Evolutionary conservation across 2,329 filamentous ascomycete genomes (phyloP).

Genomic region (Lecanicillium sp.): DNA sequence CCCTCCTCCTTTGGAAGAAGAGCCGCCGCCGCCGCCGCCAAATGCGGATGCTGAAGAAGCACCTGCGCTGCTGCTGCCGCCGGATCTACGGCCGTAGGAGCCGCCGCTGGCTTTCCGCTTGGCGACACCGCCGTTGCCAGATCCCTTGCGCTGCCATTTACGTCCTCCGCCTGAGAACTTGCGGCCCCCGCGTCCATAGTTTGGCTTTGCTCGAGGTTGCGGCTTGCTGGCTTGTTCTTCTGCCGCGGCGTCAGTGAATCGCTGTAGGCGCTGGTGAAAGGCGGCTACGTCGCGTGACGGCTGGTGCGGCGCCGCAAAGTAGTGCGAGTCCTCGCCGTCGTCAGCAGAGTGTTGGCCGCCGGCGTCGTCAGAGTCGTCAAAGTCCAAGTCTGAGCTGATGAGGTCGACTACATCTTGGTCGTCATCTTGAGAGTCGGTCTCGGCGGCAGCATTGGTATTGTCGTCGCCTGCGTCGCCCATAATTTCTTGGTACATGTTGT

Average conservation of each 20-base stretch:
- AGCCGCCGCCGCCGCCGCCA: conserved; percentile 1
- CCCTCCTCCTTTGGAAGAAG: conserved; percentile 3
- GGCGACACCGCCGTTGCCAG: conserved; percentile 16
- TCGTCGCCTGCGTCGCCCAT: conserved; percentile 26
- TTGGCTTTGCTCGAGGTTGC: conserved; percentile 17
- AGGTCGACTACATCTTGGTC: conserved; percentile 45
- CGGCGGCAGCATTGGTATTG: conserved; percentile 9
- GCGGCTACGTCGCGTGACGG: conserved; percentile 23
- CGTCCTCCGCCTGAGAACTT: conserved; percentile 18
- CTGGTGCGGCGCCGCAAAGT: conserved; percentile 27
- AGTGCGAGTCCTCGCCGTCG: conserved; percentile 37
- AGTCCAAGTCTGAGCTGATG: conserved; percentile 37
- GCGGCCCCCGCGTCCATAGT: conserved; percentile 17
- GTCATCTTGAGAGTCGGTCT: conserved; percentile 10
- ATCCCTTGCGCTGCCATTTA: conserved; percentile 20
- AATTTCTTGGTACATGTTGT: conserved; percentile 41
- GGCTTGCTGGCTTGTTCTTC: conserved; percentile 13
- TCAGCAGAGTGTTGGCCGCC: conserved; percentile 15
- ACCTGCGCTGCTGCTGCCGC: conserved; percentile 17
- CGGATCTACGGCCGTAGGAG: conserved; percentile 18
- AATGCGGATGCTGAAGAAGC: conserved; percentile 14
- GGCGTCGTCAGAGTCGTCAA: conserved; percentile 28
- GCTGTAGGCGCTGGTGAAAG: conserved; percentile 24
- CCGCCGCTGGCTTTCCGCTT: conserved; percentile 21
- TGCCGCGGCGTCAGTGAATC: no score